Evolutionary conservation across 2,329 filamentous ascomycete genomes (phyloP).

Genomic region (Neophaeococcomyces aloes): DNA sequence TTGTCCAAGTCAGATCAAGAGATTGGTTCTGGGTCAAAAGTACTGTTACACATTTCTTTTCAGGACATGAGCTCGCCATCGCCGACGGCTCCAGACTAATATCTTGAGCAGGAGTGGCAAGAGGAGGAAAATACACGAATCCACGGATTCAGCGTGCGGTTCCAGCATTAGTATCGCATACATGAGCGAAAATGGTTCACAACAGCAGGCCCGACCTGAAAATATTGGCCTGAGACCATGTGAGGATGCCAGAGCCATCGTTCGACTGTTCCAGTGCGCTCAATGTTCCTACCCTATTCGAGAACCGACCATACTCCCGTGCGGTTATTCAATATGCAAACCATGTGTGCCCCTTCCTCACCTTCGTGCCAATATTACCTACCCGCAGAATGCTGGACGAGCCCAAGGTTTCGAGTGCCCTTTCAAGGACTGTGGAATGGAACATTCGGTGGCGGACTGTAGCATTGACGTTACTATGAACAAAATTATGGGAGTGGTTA

Average conservation of each 20-base stretch:
- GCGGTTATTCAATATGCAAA: conserved; percentile 67
- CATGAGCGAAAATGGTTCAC: conserved; percentile 18
- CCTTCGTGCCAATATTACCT: conserved; percentile 60
- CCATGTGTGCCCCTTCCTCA: conserved; percentile 60
- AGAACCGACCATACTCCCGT: conserved; percentile 66
- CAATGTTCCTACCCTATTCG: conserved; percentile 59
- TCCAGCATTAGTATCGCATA: conserved; percentile 11
- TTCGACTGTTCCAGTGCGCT: conserved; percentile 68
- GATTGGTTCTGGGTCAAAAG: no score
- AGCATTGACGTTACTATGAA: conserved; percentile 63
- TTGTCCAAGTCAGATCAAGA: no score
- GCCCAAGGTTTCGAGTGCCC: conserved; percentile 65
- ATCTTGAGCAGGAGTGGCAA: conserved; percentile 7
- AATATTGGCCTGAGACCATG: conserved; percentile 37
- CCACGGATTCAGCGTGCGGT: neutral
- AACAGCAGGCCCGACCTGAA: conserved; percentile 22
- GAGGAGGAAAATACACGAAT: conserved; percentile 6
- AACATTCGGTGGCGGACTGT: conserved; percentile 70
- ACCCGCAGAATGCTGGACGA: conserved; percentile 58
- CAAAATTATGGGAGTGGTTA: conserved; percentile 56
- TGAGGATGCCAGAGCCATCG: conserved; percentile 50
- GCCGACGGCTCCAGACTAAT: conserved; percentile 5
- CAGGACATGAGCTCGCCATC: conserved; percentile 1
- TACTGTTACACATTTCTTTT: no score
- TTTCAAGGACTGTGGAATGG: conserved; percentile 52